Evolutionary conservation across 140 eudicot genomes (phyloP).

Genomic region (Erigeron philadelphicus): DNA sequence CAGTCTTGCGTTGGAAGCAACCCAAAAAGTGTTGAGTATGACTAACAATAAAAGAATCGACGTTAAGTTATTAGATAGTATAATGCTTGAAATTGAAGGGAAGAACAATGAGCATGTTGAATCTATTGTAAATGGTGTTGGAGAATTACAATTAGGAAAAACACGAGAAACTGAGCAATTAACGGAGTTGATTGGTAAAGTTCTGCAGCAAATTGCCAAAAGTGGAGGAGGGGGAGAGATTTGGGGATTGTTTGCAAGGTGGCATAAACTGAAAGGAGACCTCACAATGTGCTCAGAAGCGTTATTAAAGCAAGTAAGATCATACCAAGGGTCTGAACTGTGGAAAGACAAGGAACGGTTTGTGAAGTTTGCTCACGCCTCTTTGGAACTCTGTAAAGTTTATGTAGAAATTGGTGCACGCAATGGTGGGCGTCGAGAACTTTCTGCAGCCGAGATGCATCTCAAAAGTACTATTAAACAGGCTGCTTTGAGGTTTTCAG

Average conservation of each 20-base stretch:
- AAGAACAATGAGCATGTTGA: conserved; percentile 20
- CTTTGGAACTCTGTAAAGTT: conserved; percentile 72
- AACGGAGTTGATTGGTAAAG: conserved; percentile 56
- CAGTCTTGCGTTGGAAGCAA: conserved; percentile 73
- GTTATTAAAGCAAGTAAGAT: conserved; percentile 70
- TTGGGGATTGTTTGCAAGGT: conserved; percentile 88
- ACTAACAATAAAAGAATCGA: conserved; percentile 55
- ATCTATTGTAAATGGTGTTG: conserved; percentile 19
- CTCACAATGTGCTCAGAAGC: conserved; percentile 82
- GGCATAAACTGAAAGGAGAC: conserved; percentile 87
- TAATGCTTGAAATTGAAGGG: conserved; percentile 56
- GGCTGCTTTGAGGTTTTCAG: conserved; percentile 55
- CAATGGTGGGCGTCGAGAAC: conserved; percentile 43
- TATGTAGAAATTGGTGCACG: conserved; percentile 48
- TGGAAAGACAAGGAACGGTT: conserved; percentile 72
- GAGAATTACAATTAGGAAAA: conserved; percentile 28
- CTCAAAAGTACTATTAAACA: conserved; percentile 59
- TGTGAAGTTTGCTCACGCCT: conserved; percentile 72
- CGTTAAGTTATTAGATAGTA: conserved; percentile 45
- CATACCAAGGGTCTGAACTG: conserved; percentile 72
- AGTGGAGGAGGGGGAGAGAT: conserved; percentile 53
- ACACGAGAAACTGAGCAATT: conserved; percentile 49
- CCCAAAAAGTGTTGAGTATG: conserved; percentile 55
- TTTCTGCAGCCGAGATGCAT: conserved; percentile 82
- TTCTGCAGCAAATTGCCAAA: conserved; percentile 57